Evolutionary conservation across 495 filamentous ascomycete species (phyloP).

Genomic region (Hypomontagnella monticulosa): DNA sequence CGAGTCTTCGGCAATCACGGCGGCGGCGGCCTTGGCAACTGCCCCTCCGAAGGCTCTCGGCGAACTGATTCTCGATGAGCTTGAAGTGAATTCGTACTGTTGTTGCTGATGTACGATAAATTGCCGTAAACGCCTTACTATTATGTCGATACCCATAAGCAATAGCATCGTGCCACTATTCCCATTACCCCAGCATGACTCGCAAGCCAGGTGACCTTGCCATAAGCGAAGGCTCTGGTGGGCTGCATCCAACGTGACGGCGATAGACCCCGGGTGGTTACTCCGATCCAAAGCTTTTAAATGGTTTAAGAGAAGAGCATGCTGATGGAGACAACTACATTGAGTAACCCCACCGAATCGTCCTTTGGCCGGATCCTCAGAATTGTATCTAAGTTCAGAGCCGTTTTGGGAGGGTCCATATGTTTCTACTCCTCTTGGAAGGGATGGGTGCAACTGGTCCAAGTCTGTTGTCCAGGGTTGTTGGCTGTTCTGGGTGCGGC

Average conservation of each 20-base stretch:
- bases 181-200: not conserved
- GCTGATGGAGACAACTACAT: constrained; percentile 3
- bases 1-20: not conserved
- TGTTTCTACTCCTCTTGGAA: not conserved
- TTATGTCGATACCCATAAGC: not conserved
- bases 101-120: not conserved
- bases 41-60: not conserved
- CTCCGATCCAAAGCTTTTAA: not conserved
- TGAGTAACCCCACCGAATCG: not conserved
- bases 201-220: not conserved
- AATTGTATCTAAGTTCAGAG: not conserved
- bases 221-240: not conserved
- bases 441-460: not conserved
- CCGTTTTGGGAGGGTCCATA: not conserved
- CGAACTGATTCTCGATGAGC: no score
- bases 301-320: constrained; percentile 1
- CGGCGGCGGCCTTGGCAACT: not conserved
- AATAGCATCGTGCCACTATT: not conserved
- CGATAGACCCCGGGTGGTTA: not conserved
- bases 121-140: not conserved
- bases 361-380: not conserved
- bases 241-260: not conserved
- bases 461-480: not conserved
- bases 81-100: no score
- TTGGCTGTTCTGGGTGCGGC: not conserved